Base-by-base conservation (phyloP, 805 yeast genomes). In the Wickerhamomyces bisporus region DNA sequence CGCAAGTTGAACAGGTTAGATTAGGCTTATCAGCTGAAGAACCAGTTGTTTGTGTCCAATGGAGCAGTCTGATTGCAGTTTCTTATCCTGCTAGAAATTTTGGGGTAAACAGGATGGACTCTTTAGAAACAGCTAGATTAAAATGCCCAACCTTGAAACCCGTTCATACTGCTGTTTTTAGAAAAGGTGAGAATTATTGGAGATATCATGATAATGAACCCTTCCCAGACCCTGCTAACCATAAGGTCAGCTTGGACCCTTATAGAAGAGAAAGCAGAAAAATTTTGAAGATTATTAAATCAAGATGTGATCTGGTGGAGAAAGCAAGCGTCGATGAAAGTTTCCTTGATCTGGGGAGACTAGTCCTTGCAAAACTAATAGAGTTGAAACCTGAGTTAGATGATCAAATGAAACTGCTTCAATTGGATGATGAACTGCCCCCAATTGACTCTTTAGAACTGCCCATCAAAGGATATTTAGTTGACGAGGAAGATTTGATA, bases 271-370 rank as follows among this genome's bases (percentile, higher is more conserved):
- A 87, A 53, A 81, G 93, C 42, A 66, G 95, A 14, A 85, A 83
- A 58, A 80, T 93, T 42, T 68, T 87, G 53, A 66, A 75, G 26
- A 63, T 91, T 0, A 71, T 93, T 50, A 72, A 73, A 39, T 56
- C 64, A 7, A 66, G 70, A 42, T 85, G 91, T 54, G 81, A 77
- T 40, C 49, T 71, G 13, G 86, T 87, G 1, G 96, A 93, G 58
- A 89, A 89, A 62, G 98, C 96, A 0, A 87, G 97, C 61, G 93
- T 89, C 15, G 98, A 93, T 61, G 98, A 93, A 61, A 80, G 88
- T 34, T 93, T 83, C 55, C 47, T 93, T 48, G 97, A 93, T 61
- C 58, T 93, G 29, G 96, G 97, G 0, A 64, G 83, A 27, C 48
- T 75, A 18, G 75, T 86, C 0, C 70, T 74, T 48, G 41, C 56